Base-by-base conservation (phyloP, 2,329 filamentous ascomycete genomes). In the Colletotrichum liaoningense region DNA sequence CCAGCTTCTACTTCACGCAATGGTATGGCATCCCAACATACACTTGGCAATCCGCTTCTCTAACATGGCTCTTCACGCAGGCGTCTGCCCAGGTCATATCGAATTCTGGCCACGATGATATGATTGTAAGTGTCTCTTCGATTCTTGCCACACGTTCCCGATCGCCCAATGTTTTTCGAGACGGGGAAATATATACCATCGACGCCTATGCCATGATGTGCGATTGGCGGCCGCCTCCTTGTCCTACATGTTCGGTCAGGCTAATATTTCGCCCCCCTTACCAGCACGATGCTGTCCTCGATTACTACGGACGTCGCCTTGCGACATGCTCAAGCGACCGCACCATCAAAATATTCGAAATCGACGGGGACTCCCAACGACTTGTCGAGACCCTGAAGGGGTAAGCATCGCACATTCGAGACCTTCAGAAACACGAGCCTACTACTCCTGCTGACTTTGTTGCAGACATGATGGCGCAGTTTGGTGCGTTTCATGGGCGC, bases 281-380 rank as follows among this genome's bases (percentile, higher is more conserved):
- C 67, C 77, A 95, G 96, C 97, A 99, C 84, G 97, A 99, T 90
- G 97, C 97, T 77, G 96, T 97, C 77, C 93, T 99, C 81, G 97
- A 99, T 84, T 99, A 98, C 88, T 99, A 98, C 84, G 97, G 97
- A 81, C 93, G 97, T 78, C 93, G 96, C 81, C 91, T 99, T 79
- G 97, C 97, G 75, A 99, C 97, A 77, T 98, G 97, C 85, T 98
- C 95, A 46, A 98, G 96, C 77, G 97, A 99, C 86, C 95, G 97
- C 83, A 98, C 96, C 60, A 97, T 99, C 88, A 98, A 98, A 88
- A 98, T 99, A 81, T 99, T 98, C 82, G 97, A 99, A 85, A 93
- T 99, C 69, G 96, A 98, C 80, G 95, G 95, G 80, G 95, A 98
- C 79, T 90, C 93, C 77, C 96, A 99, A 85, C 91, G 94, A 76